phyloP scores from a whole-genome alignment of 495 filamentous ascomycete species.

The Cetradonia linearis region DNA sequence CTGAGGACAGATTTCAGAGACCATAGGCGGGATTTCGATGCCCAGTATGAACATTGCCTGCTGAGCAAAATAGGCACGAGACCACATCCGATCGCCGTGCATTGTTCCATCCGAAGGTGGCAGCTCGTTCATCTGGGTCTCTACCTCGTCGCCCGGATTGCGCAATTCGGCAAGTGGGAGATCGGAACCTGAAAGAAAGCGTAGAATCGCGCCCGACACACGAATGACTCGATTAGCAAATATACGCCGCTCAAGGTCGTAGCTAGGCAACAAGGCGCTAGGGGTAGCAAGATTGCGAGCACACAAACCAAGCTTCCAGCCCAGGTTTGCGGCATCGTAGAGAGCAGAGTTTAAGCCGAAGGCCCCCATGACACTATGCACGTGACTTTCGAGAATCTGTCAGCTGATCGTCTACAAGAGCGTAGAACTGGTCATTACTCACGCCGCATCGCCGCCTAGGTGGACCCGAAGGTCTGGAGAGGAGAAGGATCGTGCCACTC shows the following conservation, averaged over 20 bases:
- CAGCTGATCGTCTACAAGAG: not conserved
- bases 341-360: conserved; percentile 37
- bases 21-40: not conserved
- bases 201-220: conserved; percentile 29
- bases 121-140: not conserved
- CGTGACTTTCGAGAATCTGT: conserved; percentile 20
- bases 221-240: conserved; percentile 29
- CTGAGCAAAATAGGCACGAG: not conserved
- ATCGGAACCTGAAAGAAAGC: conserved; percentile 29
- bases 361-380: conserved; percentile 34
- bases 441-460: conserved; percentile 34
- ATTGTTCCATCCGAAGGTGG: not conserved
- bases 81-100: not conserved
- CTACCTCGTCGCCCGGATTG: conserved; percentile 8
- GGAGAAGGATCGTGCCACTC: conserved; percentile 32
- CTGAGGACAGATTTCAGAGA: not conserved
- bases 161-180: conserved; percentile 8
- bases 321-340: conserved; percentile 31
- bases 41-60: not conserved
- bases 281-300: conserved; percentile 19
- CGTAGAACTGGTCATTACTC: conserved; percentile 14
- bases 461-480: conserved; percentile 30
- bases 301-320: conserved; percentile 33
- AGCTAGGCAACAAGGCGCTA: conserved; percentile 28
- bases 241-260: conserved; percentile 30